A percentile compares a stretch with the other conserved stretches of the same genome.
Conservation (phyloP, 495 filamentous ascomycete genomes). For the Tuber microsphaerosporum region DNA sequence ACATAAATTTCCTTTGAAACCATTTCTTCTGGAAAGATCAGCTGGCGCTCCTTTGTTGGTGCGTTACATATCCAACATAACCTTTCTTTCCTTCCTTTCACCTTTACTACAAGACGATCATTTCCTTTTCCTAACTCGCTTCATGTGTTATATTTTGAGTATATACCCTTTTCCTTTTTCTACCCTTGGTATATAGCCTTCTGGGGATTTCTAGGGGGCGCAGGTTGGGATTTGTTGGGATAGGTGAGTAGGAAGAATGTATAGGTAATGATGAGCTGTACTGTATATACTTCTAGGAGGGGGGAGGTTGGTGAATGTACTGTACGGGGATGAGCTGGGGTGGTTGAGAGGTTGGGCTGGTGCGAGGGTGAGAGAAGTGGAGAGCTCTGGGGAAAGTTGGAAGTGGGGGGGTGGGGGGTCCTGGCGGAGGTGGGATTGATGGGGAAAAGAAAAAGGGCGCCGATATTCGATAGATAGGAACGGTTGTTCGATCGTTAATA, state of each 20-base stretch:
- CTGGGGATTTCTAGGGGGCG: not conserved
- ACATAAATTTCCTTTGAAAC: conserved; percentile 8
- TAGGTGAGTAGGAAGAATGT: not conserved
- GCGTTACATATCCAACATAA: not conserved
- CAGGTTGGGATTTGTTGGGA: not conserved
- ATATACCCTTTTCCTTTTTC: conserved; percentile 1
- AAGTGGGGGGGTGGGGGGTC: not conserved
- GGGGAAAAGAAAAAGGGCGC: not conserved
- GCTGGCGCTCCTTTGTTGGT: not conserved
- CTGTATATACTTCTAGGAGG: not conserved
- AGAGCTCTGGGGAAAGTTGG: not conserved
- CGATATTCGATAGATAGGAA: conserved; percentile 4
- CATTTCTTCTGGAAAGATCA: conserved; percentile 7
- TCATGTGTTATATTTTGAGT: not conserved
- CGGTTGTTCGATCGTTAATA: not conserved
- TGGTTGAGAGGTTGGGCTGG: not conserved
- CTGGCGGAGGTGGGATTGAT: not conserved
- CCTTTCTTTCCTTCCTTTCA: not conserved
- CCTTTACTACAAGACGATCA: not conserved
- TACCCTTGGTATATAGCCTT: conserved; percentile 2
- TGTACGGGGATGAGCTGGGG: not conserved
- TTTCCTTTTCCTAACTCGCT: not conserved
- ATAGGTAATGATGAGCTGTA: conserved; percentile 1
- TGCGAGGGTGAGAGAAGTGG: not conserved
- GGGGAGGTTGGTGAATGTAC: not conserved